Evolutionary conservation across 495 filamentous ascomycete species (phyloP).

Genomic region (Aspergillus nidulans): DNA sequence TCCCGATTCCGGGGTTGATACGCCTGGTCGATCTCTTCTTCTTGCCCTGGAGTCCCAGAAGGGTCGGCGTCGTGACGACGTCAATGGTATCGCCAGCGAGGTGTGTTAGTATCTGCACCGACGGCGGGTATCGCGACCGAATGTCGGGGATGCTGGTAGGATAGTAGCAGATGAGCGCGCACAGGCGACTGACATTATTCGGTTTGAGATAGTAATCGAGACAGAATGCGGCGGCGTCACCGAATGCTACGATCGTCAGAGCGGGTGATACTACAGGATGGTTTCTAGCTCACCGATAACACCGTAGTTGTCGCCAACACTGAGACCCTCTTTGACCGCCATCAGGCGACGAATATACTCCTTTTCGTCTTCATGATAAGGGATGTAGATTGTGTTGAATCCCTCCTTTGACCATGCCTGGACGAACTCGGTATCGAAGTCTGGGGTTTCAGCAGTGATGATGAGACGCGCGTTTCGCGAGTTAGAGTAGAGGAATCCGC

Average conservation of each 20-base stretch:
- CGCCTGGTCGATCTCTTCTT: constrained; percentile 41
- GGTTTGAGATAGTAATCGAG: constrained; percentile 53
- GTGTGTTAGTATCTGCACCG: constrained; percentile 50
- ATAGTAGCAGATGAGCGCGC: constrained; percentile 58
- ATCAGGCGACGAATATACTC: constrained; percentile 48
- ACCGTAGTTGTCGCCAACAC: constrained; percentile 47
- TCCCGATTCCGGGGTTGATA: constrained; percentile 51
- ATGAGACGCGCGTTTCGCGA: constrained; percentile 52
- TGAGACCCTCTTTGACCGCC: constrained; percentile 39
- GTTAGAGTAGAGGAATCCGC: constrained; percentile 37
- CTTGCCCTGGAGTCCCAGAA: constrained; percentile 64
- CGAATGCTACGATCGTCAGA: constrained; percentile 40
- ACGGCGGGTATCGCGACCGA: constrained; percentile 42
- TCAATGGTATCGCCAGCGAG: constrained; percentile 47
- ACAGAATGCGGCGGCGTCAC: constrained; percentile 53
- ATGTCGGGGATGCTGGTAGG: constrained; percentile 50
- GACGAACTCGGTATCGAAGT: constrained; percentile 56
- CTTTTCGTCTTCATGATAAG: constrained; percentile 49
- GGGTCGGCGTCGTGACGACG: constrained; percentile 41
- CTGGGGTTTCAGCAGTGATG: constrained; percentile 56
- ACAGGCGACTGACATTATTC: constrained; percentile 35
- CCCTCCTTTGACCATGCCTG: constrained; percentile 62
- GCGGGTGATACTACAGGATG: neutral
- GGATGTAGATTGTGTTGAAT: constrained; percentile 59
- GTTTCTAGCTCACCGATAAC: constrained; percentile 37